These are phyloP conservation scores for Aspergillus sp. DNA, from an alignment of 2,329 filamentous ascomycete genomes.

Conservation along the genomic window DNA sequence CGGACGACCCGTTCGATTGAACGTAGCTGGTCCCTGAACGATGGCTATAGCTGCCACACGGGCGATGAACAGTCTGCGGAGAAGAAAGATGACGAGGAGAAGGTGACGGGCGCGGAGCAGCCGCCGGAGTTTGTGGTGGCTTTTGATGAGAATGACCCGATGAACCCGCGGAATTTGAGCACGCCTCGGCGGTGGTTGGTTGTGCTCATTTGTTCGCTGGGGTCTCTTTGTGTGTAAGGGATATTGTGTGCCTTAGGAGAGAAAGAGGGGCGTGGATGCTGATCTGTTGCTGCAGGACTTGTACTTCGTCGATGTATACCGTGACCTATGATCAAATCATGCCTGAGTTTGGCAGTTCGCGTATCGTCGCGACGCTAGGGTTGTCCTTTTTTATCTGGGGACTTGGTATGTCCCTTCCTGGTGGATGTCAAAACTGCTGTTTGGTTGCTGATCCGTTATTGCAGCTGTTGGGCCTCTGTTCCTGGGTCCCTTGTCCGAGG, in stretches of 20 bases:
- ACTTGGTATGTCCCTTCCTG: constrained; percentile 42
- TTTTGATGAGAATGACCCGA: constrained; percentile 68
- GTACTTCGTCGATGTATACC: constrained; percentile 81
- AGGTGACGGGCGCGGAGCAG: constrained; percentile 13
- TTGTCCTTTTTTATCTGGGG: constrained; percentile 77
- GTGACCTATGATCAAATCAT: constrained; percentile 71
- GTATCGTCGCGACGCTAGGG: constrained; percentile 68
- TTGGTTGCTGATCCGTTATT: constrained; percentile 6
- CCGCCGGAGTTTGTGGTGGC: constrained; percentile 53
- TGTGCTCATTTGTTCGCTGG: constrained; percentile 62
- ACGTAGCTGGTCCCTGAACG: constrained; percentile 29
- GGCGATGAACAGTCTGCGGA: constrained; percentile 18
- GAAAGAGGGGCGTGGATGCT: neutral
- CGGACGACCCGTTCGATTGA: constrained; percentile 22
- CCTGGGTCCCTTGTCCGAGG: constrained; percentile 56
- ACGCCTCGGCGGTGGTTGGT: constrained; percentile 68
- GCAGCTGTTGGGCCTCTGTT: constrained; percentile 54
- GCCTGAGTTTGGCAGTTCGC: constrained; percentile 62
- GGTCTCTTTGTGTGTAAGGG: constrained; percentile 73
- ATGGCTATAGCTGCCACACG: constrained; percentile 23
- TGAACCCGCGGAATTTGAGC: constrained; percentile 63
- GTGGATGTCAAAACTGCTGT: neutral
- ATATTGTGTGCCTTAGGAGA: constrained; percentile 17
- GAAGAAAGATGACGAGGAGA: constrained; percentile 8
- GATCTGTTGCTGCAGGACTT: constrained; percentile 51